Evolutionary conservation across 768 basidiomycete species (phyloP).

Genomic region (Boletus huronensis): DNA sequence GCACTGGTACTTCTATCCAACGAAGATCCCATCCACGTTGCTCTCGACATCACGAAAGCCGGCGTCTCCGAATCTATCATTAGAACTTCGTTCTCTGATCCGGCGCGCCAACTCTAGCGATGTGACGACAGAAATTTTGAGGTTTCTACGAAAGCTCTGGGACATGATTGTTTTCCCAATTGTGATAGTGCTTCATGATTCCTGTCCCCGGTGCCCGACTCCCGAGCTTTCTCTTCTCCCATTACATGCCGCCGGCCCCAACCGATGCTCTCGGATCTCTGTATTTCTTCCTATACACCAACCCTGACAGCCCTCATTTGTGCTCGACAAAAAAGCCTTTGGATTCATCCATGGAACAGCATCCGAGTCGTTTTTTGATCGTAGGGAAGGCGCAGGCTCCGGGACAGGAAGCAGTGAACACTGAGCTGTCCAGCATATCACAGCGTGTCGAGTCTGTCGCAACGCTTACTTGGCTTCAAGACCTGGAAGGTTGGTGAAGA

Average conservation of each 20-base stretch:
- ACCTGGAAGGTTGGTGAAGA: too few relatives aligned
- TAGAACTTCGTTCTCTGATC: background rate
- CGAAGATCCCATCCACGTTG: too few relatives aligned
- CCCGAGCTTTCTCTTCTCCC: too few relatives aligned
- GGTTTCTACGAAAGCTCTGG: conserved; percentile 21
- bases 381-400: conserved; percentile 5
- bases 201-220: background rate
- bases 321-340: background rate
- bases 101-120: background rate
- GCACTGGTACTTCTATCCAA: too few relatives aligned
- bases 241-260: too few relatives aligned
- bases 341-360: too few relatives aligned
- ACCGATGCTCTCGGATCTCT: background rate
- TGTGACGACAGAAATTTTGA: background rate
- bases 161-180: conserved; percentile 16
- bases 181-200: background rate
- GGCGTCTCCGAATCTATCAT: too few relatives aligned
- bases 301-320: background rate
- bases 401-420: background rate
- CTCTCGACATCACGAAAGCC: too few relatives aligned
- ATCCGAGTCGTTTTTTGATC: background rate
- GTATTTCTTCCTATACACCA: background rate
- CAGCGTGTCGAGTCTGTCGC: too few relatives aligned
- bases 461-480: too few relatives aligned
- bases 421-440: too few relatives aligned